Percentiles rank a stretch among this genome's conserved stretches.
Evolutionary conservation across 257 asterid genomes (phyloP).

Genomic region (Echium plantagineum): DNA sequence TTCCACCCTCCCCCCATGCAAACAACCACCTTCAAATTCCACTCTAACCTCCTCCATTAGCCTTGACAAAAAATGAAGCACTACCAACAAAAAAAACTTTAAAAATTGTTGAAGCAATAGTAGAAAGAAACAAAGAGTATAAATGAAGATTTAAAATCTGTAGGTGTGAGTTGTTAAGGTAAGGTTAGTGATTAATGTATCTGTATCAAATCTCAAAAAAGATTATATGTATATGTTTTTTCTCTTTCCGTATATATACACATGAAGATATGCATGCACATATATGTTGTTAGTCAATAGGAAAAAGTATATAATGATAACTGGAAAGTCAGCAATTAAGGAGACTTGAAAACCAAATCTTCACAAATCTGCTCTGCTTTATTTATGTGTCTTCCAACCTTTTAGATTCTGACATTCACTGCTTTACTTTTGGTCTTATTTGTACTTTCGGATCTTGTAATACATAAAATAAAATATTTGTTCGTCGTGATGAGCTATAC

Average conservation of each 20-base stretch:
- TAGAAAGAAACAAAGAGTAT: too few species aligned
- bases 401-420: slow-evolving; percentile 27
- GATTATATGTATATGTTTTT: not conserved
- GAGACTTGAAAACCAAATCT: slow-evolving; percentile 23
- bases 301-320: slow-evolving; percentile 12
- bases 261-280: slow-evolving; percentile 3
- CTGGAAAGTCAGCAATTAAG: slow-evolving; percentile 6
- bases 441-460: slow-evolving; percentile 9
- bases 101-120: too few species aligned
- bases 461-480: too few species aligned
- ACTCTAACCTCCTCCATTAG: too few species aligned
- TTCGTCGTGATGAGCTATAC: too few species aligned
- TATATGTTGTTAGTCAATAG: slow-evolving; percentile 12
- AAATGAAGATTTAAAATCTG: too few species aligned
- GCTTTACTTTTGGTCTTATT: slow-evolving; percentile 18
- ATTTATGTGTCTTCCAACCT: slow-evolving; percentile 10
- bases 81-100: too few species aligned
- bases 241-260: not conserved
- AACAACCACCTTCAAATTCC: not conserved
- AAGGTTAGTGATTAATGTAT: not conserved
- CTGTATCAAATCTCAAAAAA: slow-evolving; percentile 1
- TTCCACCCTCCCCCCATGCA: slow-evolving; percentile 17
- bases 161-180: not conserved
- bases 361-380: slow-evolving; percentile 18
- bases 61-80: too few species aligned